Conservation (phyloP, 2,329 filamentous ascomycete genomes). For the Fusarium foetens region DNA sequence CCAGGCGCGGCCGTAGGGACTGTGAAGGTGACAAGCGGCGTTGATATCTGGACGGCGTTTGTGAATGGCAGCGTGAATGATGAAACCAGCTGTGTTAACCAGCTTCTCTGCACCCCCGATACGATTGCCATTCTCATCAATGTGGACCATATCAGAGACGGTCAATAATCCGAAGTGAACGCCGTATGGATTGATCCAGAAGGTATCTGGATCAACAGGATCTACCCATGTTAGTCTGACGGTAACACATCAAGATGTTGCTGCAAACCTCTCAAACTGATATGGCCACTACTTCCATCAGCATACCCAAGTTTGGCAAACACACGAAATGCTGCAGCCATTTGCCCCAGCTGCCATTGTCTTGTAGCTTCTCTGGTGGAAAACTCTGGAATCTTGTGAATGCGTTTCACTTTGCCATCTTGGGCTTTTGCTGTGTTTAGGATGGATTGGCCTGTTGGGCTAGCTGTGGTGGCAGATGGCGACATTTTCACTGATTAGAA, state of each 20-base stretch:
- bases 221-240: conserved; percentile 40
- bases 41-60: conserved; percentile 70
- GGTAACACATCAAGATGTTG: fast-evolving
- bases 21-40: conserved; percentile 74
- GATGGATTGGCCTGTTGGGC: conserved; percentile 1
- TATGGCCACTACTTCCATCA: conserved; percentile 59
- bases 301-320: conserved; percentile 58
- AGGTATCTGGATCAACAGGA: conserved; percentile 48
- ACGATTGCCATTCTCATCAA: conserved; percentile 67
- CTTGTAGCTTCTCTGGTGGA: conserved; percentile 39
- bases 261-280: conserved; percentile 49
- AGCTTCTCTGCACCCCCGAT: conserved; percentile 69
- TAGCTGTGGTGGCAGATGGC: conserved; percentile 13
- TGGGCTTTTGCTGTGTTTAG: conserved; percentile 21
- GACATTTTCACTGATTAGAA: conserved; percentile 17
- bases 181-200: conserved; percentile 67
- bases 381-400: conserved; percentile 36
- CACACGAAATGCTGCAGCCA: conserved; percentile 59
- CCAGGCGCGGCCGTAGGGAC: conserved; percentile 72
- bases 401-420: conserved; percentile 25
- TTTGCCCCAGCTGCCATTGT: conserved; percentile 51
- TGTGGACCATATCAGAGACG: conserved; percentile 73
- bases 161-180: conserved; percentile 73
- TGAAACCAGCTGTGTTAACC: conserved; percentile 74
- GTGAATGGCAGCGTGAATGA: conserved; percentile 74